Conservation (phyloP, 192 early-diverging fungal genomes). For the Chytriomyces hyalinus region DNA sequence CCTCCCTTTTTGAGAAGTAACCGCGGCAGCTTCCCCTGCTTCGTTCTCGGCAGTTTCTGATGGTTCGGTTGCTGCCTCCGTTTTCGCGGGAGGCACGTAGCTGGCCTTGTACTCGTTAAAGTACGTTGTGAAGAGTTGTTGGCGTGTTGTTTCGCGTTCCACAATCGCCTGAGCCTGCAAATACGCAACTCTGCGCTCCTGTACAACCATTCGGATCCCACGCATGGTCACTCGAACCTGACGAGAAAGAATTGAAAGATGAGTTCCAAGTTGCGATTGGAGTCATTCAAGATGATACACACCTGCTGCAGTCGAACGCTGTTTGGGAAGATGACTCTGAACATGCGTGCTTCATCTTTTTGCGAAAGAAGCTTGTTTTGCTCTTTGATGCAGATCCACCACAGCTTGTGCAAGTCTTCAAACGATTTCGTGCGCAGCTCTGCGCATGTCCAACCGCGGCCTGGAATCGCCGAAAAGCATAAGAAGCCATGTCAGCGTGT, state of each 20-base stretch:
- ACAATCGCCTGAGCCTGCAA: slow-evolving; percentile 51
- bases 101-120: slow-evolving; percentile 15
- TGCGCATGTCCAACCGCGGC: slow-evolving; percentile 85
- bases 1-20: background rate
- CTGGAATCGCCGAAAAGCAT: slow-evolving; percentile 41
- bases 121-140: slow-evolving; percentile 17
- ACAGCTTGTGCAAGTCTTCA: slow-evolving; percentile 95
- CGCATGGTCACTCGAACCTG: slow-evolving; percentile 60
- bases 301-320: slow-evolving; percentile 46
- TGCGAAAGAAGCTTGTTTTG: slow-evolving; percentile 56
- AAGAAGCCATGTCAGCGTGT: background rate
- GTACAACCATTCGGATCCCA: slow-evolving; percentile 54
- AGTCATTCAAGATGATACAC: background rate
- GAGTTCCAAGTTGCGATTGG: slow-evolving; percentile 6
- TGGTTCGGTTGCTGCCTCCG: background rate
- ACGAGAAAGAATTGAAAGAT: background rate
- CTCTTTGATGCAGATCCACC: slow-evolving; percentile 75
- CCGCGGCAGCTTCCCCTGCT: background rate
- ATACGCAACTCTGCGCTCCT: slow-evolving; percentile 56
- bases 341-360: slow-evolving; percentile 55
- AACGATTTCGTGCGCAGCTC: slow-evolving; percentile 93
- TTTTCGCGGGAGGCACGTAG: background rate
- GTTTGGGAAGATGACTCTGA: slow-evolving; percentile 54
- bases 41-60: background rate
- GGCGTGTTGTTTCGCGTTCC: slow-evolving; percentile 29